Evolutionary conservation across 345 rosid genomes (phyloP), one percentile per base, ranked within the genome.

Genomic region (Jatropha curcas): DNA sequence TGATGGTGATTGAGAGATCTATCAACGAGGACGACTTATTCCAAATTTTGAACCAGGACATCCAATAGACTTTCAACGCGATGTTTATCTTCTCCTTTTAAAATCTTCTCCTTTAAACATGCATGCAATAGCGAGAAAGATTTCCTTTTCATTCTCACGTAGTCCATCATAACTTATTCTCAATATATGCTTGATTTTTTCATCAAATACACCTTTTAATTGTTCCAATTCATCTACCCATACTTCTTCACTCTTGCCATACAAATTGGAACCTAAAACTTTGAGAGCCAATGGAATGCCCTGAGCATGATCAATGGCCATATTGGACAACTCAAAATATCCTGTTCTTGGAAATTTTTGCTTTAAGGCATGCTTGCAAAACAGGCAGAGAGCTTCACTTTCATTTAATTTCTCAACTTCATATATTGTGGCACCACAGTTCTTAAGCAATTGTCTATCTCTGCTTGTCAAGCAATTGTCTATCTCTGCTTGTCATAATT

Each of bases 111-210:
- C 17, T 39, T 34, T 53, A 22, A 67, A 52, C 33, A n/a, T 33
- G 5, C 71, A 68, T 4, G 71, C 71, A 20, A 68, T 68, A n/a
- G 52, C 71, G 53, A 67, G 71, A 35, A 67, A 67, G n/a, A 31
- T 34, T 3, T 31, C 13, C 33, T 67, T 31, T 31, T 67, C 71
- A 2, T 52, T 35, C 24, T 1, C 14, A 51, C n/a, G 14, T 13
- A 67, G 31, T 2, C 41, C 71, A 51, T 52, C 5, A 51, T 27
- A 51, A 31, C 60, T 50, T 11, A 31, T 52, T 45, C 50, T 45
- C 50, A 45, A 0, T 45, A 45, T 45, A 11, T 52, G 10, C 20
- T 20, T 11, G 27, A 67, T 43, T 33, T 51, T 58, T n/a, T 30
- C 2, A 17, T 30, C 52, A 20, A n/a, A 25, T 16, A 3, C 1